Evolutionary conservation across 495 filamentous ascomycete species (phyloP).

Genomic region (Pseudevernia furfuracea): DNA sequence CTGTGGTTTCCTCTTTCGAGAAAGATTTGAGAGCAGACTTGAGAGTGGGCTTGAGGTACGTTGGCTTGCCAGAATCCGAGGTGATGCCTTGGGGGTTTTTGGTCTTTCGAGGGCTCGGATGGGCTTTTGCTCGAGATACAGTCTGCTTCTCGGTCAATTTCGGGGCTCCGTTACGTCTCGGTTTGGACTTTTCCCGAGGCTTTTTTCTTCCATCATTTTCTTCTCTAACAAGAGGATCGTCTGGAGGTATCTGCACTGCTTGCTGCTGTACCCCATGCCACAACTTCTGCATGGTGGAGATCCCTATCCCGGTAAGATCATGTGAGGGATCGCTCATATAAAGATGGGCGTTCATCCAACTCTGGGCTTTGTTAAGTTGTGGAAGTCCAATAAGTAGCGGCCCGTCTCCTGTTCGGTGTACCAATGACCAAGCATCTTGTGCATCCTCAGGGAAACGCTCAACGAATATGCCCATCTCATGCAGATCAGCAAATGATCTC

Average conservation of each 20-base stretch:
- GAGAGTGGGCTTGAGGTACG: constrained; percentile 9
- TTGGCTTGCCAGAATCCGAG: neutral
- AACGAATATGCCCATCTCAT: constrained; percentile 72
- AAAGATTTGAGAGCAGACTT: constrained; percentile 25
- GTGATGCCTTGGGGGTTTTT: neutral
- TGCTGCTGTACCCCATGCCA: constrained; percentile 19
- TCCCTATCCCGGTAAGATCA: constrained; percentile 35
- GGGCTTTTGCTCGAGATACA: constrained; percentile 21
- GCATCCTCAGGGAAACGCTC: constrained; percentile 47
- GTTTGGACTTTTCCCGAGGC: constrained; percentile 2
- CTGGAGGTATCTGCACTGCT: neutral
- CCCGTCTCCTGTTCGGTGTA: constrained; percentile 29
- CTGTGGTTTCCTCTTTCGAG: neutral
- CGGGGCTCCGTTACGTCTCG: constrained; percentile 16
- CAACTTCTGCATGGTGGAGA: constrained; percentile 21
- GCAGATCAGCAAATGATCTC: constrained; percentile 54
- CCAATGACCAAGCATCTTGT: constrained; percentile 57
- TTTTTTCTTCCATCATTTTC: neutral
- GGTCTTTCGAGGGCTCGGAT: constrained; percentile 8
- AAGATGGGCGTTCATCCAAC: constrained; percentile 49
- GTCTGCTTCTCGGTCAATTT: constrained; percentile 23
- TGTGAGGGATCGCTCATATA: constrained; percentile 39
- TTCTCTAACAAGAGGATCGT: neutral
- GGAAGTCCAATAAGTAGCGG: constrained; percentile 46
- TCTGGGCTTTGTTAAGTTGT: constrained; percentile 51